A percentile compares a stretch with the other conserved stretches of the same genome.
phyloP scores from a whole-genome alignment of 139 green algal species.

The Chlamydomonas sphaeroides region DNA sequence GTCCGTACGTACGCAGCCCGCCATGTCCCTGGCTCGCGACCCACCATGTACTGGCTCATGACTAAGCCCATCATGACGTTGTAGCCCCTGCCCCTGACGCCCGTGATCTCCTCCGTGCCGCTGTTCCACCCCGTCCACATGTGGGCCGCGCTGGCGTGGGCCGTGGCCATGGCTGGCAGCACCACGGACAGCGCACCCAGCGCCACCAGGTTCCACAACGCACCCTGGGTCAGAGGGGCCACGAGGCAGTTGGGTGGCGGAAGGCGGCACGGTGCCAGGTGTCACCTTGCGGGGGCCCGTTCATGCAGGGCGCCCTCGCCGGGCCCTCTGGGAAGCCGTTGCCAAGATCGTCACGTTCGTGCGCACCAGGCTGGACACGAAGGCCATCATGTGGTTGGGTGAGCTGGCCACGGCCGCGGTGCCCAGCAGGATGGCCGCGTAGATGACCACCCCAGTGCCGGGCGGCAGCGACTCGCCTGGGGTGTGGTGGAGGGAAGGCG shows the following conservation, averaged over 20 bases:
- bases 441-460: too few species aligned
- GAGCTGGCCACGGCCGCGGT: background rate
- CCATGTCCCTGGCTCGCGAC: background rate
- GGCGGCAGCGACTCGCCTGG: too few species aligned
- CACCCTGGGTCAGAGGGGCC: too few species aligned
- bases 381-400: conserved; percentile 9
- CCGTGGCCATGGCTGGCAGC: background rate
- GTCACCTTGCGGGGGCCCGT: too few species aligned
- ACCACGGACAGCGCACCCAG: conserved; percentile 17
- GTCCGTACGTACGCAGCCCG: too few species aligned
- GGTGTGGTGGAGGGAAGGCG: too few species aligned
- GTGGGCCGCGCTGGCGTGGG: background rate
- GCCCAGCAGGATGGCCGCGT: background rate
- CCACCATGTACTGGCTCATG: conserved; percentile 36
- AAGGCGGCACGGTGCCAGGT: too few species aligned
- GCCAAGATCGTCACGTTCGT: too few species aligned
- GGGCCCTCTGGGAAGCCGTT: too few species aligned
- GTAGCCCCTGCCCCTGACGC: background rate
- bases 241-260: too few species aligned
- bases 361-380: conserved; percentile 4
- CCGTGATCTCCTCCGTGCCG: background rate
- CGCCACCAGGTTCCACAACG: conserved; percentile 27
- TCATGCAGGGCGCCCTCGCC: too few species aligned
- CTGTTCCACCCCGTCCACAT: background rate
- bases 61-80: conserved; percentile 16